Conservation (phyloP, 1,284 basidiomycete species). For the Dichomitus squalens region DNA sequence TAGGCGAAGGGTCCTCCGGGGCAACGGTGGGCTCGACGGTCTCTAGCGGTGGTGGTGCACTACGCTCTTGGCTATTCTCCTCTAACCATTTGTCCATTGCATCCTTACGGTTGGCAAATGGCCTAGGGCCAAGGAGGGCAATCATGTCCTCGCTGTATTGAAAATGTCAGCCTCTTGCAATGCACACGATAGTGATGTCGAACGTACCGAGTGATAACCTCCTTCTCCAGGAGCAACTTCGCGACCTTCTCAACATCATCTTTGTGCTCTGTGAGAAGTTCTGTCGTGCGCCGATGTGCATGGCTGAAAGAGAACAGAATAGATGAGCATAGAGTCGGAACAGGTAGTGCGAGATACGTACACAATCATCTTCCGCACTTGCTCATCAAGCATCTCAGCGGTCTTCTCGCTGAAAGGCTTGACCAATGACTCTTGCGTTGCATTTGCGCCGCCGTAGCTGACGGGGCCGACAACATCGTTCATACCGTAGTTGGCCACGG, state of each 20-base stretch:
- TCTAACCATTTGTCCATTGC: slow-evolving; percentile 96
- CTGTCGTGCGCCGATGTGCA: slow-evolving; percentile 85
- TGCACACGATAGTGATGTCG: neutral
- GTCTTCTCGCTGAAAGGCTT: slow-evolving; percentile 99
- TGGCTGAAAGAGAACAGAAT: slow-evolving; percentile 47
- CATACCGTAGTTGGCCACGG: slow-evolving; percentile 95
- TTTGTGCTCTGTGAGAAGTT: slow-evolving; percentile 81
- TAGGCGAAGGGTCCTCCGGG: slow-evolving; percentile 1
- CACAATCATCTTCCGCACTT: slow-evolving; percentile 95
- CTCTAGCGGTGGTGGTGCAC: slow-evolving; percentile 61
- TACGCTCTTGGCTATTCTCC: slow-evolving; percentile 59
- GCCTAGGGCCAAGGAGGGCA: slow-evolving; percentile 80
- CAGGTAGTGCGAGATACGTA: slow-evolving; percentile 37
- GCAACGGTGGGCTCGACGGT: slow-evolving; percentile 31
- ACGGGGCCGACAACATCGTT: slow-evolving; percentile 93
- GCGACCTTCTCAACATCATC: slow-evolving; percentile 96
- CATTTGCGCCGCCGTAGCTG: slow-evolving; percentile 87
- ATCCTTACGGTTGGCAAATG: slow-evolving; percentile 77
- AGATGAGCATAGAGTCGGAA: neutral
- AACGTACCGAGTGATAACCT: slow-evolving; percentile 88
- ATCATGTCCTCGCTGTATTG: slow-evolving; percentile 81
- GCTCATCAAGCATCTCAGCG: slow-evolving; percentile 88
- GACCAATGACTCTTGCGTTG: slow-evolving; percentile 87
- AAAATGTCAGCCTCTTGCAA: slow-evolving; percentile 21
- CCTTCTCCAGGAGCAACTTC: slow-evolving; percentile 86